These are phyloP conservation scores for Saururus chinensis DNA, from an alignment of 164 flowering plant genomes.

Conservation along the genomic window DNA sequence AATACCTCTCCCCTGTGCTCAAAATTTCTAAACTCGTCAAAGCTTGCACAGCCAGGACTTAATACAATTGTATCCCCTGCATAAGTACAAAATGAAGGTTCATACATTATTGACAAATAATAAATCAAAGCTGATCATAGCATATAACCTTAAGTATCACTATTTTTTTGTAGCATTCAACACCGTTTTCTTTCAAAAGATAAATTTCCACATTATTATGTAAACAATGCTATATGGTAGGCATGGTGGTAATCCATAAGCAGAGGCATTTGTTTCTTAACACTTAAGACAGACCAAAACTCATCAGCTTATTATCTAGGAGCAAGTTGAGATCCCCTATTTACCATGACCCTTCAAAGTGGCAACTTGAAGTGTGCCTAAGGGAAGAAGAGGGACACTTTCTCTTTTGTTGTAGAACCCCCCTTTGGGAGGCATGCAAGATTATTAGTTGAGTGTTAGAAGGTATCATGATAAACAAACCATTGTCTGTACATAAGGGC, in stretches of 20 bases:
- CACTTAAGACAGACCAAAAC: no score
- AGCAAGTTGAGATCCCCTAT: no score
- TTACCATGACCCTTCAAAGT: background rate
- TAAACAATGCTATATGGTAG: no score
- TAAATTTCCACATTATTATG: no score
- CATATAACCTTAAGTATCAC: no score
- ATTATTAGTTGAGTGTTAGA: background rate
- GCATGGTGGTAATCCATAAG: no score
- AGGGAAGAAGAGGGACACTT: background rate
- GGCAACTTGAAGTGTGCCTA: background rate
- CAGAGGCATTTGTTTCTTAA: no score
- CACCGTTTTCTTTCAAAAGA: no score
- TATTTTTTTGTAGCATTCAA: no score
- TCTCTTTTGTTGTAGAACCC: background rate
- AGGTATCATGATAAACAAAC: background rate
- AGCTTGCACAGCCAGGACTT: conserved; percentile 32
- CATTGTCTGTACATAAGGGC: background rate
- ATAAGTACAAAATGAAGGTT: background rate
- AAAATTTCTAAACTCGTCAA: conserved; percentile 28
- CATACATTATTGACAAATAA: background rate
- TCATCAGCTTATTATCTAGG: no score
- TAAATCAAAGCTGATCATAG: no score
- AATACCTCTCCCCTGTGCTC: conserved; percentile 27
- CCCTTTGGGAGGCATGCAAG: background rate
- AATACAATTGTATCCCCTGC: conserved; percentile 21